Evolutionary conservation across 345 rosid genomes (phyloP), one percentile per base, ranked within the genome.

Genomic region (Syzygium aqueum): DNA sequence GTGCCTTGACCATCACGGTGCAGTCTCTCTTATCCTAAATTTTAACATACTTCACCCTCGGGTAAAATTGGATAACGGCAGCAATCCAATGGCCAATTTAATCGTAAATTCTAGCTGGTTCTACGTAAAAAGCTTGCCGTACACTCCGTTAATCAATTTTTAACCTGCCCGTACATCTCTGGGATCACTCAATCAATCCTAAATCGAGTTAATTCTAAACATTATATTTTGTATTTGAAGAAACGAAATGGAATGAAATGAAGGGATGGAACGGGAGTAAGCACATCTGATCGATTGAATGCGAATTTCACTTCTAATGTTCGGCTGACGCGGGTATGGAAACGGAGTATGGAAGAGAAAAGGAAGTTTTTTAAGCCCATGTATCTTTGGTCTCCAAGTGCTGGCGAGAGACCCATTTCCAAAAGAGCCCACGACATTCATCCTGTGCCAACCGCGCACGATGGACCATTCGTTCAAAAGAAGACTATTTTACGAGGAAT

Each of bases 111-210:
- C 80, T 33, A 73, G 25, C 25, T 19, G 49, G 80, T 73, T 73
- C 8, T 17, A 67, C 43, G 0, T 2, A 33, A 13, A 5, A 61
- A n/a, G 28, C 33, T 61, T 13, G 17, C 3, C n/a, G 0, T 6
- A 14, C 73, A 61, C 8, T n/a, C 2, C 33, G n/a, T 61, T 13
- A 3, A 17, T 73, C 14, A 17, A 22, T 9, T 33, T n/a, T 73
- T 17, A 73, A 73, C 14, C 46, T 8, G 11, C 25, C 19, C 80
- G 19, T 33, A 19, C 19, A 2, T 30, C 73, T 61, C 25, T 30
- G 33, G 46, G 21, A 33, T 3, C 46, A 19, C 80, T 73, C 46
- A 4, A 21, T 73, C 11, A 17, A 73, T 73, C 0, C 33, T 33
- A 17, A 67, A 33, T 19, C 14, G 4, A 73, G 80, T 73, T 33